phyloP scores from a whole-genome alignment of 805 yeast species.

The Candida lessepsii region DNA sequence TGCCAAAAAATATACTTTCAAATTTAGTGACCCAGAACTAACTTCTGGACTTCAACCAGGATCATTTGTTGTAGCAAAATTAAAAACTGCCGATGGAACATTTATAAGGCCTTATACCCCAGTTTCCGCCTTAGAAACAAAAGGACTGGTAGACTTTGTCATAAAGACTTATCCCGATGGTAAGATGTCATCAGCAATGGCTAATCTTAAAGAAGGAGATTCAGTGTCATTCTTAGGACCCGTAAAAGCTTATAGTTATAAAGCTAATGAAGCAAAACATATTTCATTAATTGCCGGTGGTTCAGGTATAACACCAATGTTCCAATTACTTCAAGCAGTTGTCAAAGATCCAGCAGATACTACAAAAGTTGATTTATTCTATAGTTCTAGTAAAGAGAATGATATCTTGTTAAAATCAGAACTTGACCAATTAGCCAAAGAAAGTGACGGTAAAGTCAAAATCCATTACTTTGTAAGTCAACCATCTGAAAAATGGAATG shows the following conservation, averaged over 20 bases:
- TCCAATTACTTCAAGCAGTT: constrained; percentile 77
- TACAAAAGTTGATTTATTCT: constrained; percentile 80
- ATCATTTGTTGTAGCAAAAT: constrained; percentile 78
- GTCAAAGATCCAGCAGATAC: constrained; percentile 79
- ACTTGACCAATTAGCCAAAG: constrained; percentile 63
- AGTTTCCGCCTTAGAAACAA: constrained; percentile 60
- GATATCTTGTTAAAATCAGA: constrained; percentile 82
- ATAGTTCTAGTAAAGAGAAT: constrained; percentile 73
- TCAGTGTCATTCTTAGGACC: constrained; percentile 93
- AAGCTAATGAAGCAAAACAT: constrained; percentile 75
- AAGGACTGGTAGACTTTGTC: constrained; percentile 76
- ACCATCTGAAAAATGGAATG: constrained; percentile 48
- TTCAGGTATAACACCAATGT: constrained; percentile 93
- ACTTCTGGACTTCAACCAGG: constrained; percentile 78
- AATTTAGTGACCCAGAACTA: constrained; percentile 62
- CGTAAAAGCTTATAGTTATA: constrained; percentile 85
- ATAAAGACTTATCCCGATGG: constrained; percentile 85
- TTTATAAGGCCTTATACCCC: constrained; percentile 94
- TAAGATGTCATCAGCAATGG: constrained; percentile 75
- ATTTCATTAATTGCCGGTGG: constrained; percentile 93
- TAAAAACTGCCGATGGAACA: constrained; percentile 76
- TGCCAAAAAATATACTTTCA: constrained; percentile 69
- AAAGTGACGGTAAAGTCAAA: constrained; percentile 74
- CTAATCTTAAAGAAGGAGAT: constrained; percentile 70
- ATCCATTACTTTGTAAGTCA: constrained; percentile 79